Evolutionary conservation across 139 green algal species (phyloP), one percentile per base, ranked within the genome.

Genomic region (Tetradesmus lagerheimii): DNA sequence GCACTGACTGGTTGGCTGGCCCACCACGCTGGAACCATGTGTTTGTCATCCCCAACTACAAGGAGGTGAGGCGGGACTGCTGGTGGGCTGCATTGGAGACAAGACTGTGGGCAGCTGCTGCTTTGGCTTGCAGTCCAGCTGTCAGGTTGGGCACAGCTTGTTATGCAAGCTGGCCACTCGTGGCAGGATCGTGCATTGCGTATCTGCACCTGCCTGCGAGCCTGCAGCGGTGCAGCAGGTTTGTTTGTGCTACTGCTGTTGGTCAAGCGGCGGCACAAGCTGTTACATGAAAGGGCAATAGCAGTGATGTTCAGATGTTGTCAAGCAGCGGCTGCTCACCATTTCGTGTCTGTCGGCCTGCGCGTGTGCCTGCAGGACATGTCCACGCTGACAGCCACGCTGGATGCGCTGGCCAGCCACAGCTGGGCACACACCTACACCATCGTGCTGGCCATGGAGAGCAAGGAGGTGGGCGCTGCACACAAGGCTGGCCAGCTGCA

Each of bases 11-110:
- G 83, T 23, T 43, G 6, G 83, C 83, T 15, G 83, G 83, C 5
- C 83, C 83, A n/a, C 83, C 83, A 18, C 62, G 83, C 37, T 91
- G 87, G 84, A 67, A 89, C 71, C 91, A 94, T 76, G 86, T 88
- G 35, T 94, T 94, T 53, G 76, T 94, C 31, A 92, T 94, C 79
- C 91, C 91, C 27, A 94, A 94, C 62, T 94, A 92, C 57, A 91
- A 92, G 53, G 91, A 94, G 83, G 83, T 88, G 37, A 43, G 83
- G n/a, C 31, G 41, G 14, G 11, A 79, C 31, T 6, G n/a, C 71
- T 31, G 20, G 23, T 9, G 9, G 57, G 57, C 57, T n/a, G 23
- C 8, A 34, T 27, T 8, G 34, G 47, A 23, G 47, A n/a, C 8
- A 62, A 2, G 47, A 14, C 1, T 71, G 20, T 8, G 1, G 57